Conservation (phyloP, 2,329 filamentous ascomycete genomes). For the Hirsutella minnesotensis region DNA sequence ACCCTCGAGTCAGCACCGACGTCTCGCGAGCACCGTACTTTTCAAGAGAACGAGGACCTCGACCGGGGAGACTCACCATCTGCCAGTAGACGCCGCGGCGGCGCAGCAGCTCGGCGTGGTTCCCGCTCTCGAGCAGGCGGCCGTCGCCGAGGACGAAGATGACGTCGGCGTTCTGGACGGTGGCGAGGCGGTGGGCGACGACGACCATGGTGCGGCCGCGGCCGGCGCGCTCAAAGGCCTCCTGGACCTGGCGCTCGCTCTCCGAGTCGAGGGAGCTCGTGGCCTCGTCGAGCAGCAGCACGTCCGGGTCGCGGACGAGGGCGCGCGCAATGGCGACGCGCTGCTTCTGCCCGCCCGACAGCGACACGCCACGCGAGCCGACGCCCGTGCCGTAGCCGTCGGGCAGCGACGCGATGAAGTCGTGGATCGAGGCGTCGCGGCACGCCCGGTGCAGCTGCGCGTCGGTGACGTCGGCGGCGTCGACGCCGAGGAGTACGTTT, state of each 20-base stretch:
- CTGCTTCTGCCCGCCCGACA: constrained; percentile 65
- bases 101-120: constrained; percentile 36
- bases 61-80: constrained; percentile 43
- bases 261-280: constrained; percentile 58
- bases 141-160: constrained; percentile 67
- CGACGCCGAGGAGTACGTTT: constrained; percentile 56
- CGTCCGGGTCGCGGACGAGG: constrained; percentile 50
- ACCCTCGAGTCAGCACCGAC: constrained; percentile 10
- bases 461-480: constrained; percentile 37
- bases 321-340: constrained; percentile 59
- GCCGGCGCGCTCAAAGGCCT: constrained; percentile 53
- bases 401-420: constrained; percentile 57
- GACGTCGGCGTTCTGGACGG: constrained; percentile 66
- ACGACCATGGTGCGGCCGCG: constrained; percentile 56
- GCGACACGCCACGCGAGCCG: constrained; percentile 52
- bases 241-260: constrained; percentile 50
- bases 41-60: too few species aligned
- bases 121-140: constrained; percentile 42
- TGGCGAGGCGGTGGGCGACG: constrained; percentile 67
- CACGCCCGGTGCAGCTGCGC: constrained; percentile 40
- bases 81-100: constrained; percentile 43
- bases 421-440: constrained; percentile 54
- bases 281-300: constrained; percentile 62
- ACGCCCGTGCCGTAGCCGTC: constrained; percentile 57
- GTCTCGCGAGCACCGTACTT: too few species aligned